Evolutionary conservation across 2,329 filamentous ascomycete genomes (phyloP).

Genomic region (Sclerotiophoma versabilis): DNA sequence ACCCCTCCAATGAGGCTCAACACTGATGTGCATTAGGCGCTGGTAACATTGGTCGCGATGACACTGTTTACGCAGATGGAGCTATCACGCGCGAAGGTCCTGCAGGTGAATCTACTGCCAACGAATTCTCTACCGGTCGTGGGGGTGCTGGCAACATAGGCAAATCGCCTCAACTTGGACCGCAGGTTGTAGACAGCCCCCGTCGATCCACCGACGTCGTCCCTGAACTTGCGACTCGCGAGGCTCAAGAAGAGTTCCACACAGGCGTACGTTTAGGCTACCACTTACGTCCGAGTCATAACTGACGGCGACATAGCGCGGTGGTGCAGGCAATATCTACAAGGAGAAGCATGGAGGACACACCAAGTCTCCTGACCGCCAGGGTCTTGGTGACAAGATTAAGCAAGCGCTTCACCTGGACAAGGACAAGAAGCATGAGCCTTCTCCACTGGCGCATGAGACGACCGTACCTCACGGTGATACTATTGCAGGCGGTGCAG

Average conservation of each 20-base stretch:
- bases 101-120: slow-evolving; percentile 46
- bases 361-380: slow-evolving; percentile 44
- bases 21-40: slow-evolving; percentile 53
- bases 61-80: slow-evolving; percentile 55
- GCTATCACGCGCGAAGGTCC: slow-evolving; percentile 56
- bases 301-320: slow-evolving; percentile 44
- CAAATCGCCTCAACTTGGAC: slow-evolving; percentile 44
- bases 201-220: slow-evolving; percentile 51
- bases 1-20: neutral
- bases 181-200: slow-evolving; percentile 26
- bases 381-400: slow-evolving; percentile 53
- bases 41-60: slow-evolving; percentile 64
- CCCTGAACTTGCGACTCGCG: slow-evolving; percentile 53
- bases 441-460: slow-evolving; percentile 37
- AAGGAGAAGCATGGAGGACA: slow-evolving; percentile 59
- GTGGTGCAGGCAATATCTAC: slow-evolving; percentile 57
- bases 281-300: neutral
- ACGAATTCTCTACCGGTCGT: slow-evolving; percentile 52
- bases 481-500: slow-evolving; percentile 1
- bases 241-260: slow-evolving; percentile 54
- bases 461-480: slow-evolving; percentile 16
- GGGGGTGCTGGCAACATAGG: slow-evolving; percentile 54
- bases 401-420: slow-evolving; percentile 51
- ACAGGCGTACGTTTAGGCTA: slow-evolving; percentile 50
- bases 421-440: slow-evolving; percentile 46